Percentiles rank a stretch among this genome's conserved stretches.
Conservation (phyloP, 306 rosid genomes). For the Gynostemma pentaphyllum region DNA sequence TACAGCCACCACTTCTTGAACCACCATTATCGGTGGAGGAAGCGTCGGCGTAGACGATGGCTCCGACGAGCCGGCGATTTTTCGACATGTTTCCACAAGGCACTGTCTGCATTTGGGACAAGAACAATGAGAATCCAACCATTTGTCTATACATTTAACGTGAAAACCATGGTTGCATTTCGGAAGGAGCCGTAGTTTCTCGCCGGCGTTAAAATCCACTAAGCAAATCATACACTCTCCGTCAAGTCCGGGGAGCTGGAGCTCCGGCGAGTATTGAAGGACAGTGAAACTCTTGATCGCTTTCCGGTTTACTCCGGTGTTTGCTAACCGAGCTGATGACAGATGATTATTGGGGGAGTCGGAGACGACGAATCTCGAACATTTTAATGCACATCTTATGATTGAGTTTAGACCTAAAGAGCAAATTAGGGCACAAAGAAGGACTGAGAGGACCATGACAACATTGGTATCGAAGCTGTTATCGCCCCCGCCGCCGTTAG, state of each 20-base stretch:
- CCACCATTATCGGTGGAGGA: background rate
- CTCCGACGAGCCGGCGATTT: constrained; percentile 43
- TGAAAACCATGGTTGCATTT: constrained; percentile 89
- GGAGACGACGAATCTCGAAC: constrained; percentile 35
- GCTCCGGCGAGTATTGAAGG: constrained; percentile 39
- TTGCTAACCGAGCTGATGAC: constrained; percentile 11
- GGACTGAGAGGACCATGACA: constrained; percentile 88
- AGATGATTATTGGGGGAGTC: constrained; percentile 7
- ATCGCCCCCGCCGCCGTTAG: constrained; percentile 27
- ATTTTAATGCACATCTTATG: constrained; percentile 62
- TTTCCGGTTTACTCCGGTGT: constrained; percentile 60
- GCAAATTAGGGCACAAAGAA: constrained; percentile 72
- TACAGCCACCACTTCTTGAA: constrained; percentile 27
- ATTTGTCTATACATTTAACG: constrained; percentile 71
- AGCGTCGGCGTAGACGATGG: constrained; percentile 11
- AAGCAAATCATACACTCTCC: constrained; percentile 70
- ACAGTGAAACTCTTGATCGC: constrained; percentile 61
- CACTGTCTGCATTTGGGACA: constrained; percentile 90
- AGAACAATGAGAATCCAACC: constrained; percentile 78
- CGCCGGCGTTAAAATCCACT: constrained; percentile 52
- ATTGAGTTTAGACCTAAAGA: constrained; percentile 78
- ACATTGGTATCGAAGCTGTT: constrained; percentile 71
- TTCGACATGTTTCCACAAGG: constrained; percentile 62
- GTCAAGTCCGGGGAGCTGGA: constrained; percentile 42
- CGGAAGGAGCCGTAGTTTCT: constrained; percentile 54